Conservation (phyloP, 805 yeast species). For the Tetrapisispora iriomotensis region DNA sequence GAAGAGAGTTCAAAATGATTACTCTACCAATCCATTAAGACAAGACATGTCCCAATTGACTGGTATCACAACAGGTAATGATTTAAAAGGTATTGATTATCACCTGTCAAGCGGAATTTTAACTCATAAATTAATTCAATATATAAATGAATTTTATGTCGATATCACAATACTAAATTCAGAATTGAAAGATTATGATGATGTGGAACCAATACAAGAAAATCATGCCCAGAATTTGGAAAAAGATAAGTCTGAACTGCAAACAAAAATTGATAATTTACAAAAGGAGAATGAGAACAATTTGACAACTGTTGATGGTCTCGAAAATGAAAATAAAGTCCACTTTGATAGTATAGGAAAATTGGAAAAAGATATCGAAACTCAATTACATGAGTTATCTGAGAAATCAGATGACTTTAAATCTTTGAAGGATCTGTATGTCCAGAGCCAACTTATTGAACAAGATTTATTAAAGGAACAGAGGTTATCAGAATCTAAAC, state of each 20-base stretch:
- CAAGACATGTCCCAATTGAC: constrained; percentile 40
- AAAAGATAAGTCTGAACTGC: constrained; percentile 37
- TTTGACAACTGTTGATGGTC: constrained; percentile 25
- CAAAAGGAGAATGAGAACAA: constrained; percentile 11
- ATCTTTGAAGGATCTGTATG: constrained; percentile 13
- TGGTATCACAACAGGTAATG: constrained; percentile 39
- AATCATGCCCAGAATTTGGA: constrained; percentile 36
- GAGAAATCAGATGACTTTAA: constrained; percentile 6
- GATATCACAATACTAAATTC: constrained; percentile 35
- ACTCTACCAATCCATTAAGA: constrained; percentile 58
- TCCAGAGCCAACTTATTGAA: constrained; percentile 35
- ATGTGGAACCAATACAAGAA: constrained; percentile 32
- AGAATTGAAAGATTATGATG: constrained; percentile 40
- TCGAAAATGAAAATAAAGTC: constrained; percentile 24
- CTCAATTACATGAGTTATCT: constrained; percentile 14
- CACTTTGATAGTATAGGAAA: constrained; percentile 19
- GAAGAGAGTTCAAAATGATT: constrained; percentile 56
- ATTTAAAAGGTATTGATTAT: constrained; percentile 29
- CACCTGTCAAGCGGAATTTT: constrained; percentile 33
- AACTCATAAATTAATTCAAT: constrained; percentile 55
- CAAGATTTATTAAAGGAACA: constrained; percentile 36
- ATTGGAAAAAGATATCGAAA: constrained; percentile 24
- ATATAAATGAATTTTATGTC: constrained; percentile 39
- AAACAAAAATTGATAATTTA: constrained; percentile 36
- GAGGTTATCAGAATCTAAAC: constrained; percentile 37